Conservation (phyloP, 106 monocot genomes). For the Hemerocallis citrina region DNA sequence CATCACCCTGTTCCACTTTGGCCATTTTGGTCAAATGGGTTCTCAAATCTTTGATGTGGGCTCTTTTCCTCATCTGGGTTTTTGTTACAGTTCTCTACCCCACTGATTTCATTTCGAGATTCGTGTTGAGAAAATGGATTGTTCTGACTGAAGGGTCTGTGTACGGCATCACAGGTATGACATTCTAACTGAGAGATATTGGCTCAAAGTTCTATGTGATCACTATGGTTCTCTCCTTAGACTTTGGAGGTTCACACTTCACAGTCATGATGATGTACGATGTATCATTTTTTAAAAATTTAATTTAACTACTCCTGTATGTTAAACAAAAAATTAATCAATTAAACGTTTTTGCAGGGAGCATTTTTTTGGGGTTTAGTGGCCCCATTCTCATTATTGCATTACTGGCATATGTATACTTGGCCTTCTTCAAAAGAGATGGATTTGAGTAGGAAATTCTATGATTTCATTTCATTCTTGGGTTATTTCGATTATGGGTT, state of each 20-base stretch:
- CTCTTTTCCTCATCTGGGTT: slow-evolving; percentile 41
- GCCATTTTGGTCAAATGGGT: slow-evolving; percentile 16
- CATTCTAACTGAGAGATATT: too few species aligned
- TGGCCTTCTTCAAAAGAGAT: slow-evolving; percentile 37
- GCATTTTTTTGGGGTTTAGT: slow-evolving; percentile 51
- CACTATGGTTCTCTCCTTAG: too few species aligned
- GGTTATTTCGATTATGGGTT: too few species aligned
- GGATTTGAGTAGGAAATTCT: slow-evolving; percentile 24
- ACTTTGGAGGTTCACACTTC: too few species aligned
- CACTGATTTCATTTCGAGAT: slow-evolving; percentile 2
- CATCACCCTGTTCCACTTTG: too few species aligned
- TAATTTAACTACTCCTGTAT: too few species aligned
- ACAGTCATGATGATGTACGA: too few species aligned
- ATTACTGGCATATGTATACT: slow-evolving; percentile 51
- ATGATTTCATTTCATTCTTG: background rate
- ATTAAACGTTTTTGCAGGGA: too few species aligned
- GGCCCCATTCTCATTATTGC: slow-evolving; percentile 57
- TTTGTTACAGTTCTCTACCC: slow-evolving; percentile 39
- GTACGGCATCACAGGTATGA: slow-evolving; percentile 49
- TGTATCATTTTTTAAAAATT: too few species aligned
- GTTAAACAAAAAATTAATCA: too few species aligned
- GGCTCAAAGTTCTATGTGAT: too few species aligned
- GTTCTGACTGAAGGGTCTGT: slow-evolving; percentile 15
- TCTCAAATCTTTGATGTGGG: slow-evolving; percentile 65
- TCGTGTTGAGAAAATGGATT: slow-evolving; percentile 1